Base-by-base conservation (phyloP, 148 eudicot genomes). In the Diospyros kaki region DNA sequence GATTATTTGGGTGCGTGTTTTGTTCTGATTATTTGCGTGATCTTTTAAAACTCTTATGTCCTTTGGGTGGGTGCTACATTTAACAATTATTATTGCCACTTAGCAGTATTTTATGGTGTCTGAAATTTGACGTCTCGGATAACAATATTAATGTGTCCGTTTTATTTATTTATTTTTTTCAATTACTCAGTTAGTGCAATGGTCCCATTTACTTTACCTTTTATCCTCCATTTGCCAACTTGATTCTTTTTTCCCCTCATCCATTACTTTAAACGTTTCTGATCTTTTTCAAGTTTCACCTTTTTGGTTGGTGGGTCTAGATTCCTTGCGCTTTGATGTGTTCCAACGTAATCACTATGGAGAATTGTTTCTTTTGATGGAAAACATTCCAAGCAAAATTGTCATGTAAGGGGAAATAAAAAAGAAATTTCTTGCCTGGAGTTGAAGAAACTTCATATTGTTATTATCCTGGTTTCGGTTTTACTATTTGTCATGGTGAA, bases 281-380 rank as follows among this genome's bases (percentile, higher is more conserved):
- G 12, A 6, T 15, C 7, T 3, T 40, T 12, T 72, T 28, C 56
- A 38, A 11, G 28, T 55, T 46, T 60, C 45, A 41, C 28, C 71
- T 56, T 48, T 77, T 64, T 65, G 69, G 69, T 44, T 66, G 3
- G 65, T 72, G 76, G 71, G 66, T 66, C 72, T 43, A 56, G 72
- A 54, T 78, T 72, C 60, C 42, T 40, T 40, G 28, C 8, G 17
- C 42, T 12, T 62, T 1, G 4, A 45, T 70, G 14, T 74, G 50
- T 44, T 40, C 3, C 51, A 14, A 3, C 3, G 41, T 60, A 45
- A 2, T 3, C 6, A 51, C 28, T 54, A 41, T 64, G 6, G 9
- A 41, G 18, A 10, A 68, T 63, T 72, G n/a, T 3, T 74, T 76
- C 70, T 64, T 81, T 69, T 58, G 44, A 28, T 58, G 39, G 50